Evolutionary conservation across 1,284 basidiomycete genomes (phyloP), one percentile per base, ranked within the genome.

Genomic region (Apiotrichum siamense): DNA sequence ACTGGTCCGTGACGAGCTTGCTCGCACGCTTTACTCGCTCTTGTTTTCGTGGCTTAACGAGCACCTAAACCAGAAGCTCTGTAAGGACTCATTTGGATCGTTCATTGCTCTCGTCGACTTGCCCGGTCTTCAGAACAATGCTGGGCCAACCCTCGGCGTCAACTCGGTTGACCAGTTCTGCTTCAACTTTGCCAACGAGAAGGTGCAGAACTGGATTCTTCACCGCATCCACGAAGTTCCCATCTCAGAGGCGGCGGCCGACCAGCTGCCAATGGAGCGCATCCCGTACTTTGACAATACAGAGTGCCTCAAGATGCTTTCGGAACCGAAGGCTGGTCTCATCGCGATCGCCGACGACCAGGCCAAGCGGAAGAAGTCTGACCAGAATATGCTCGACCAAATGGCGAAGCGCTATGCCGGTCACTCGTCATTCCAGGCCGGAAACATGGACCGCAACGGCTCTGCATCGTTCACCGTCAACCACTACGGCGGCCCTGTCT

Each of bases 261-360:
- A 97, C 72, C 88, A 86, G n/a, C 83, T 97, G 62, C 79, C 83
- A 5, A 75, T 91, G 0, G 58, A 65, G 9, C 58, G 65, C 26
- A 51, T 70, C 29, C 81, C 86, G 0, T 93, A 87, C 77, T 92
- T 91, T 69, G 90, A 96, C 76, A 97, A 97, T 71, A 74, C 86
- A 15, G 92, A 97, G 69, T 90, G 88, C 60, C 73, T 97, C 29
- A 83, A 88, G 12, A 78, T 99, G 41, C 76, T 98, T 38, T 86
- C 90, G 64, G 86, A 91, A 69, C 80, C 81, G 59, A 92, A 90
- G 3, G 89, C 90, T 15, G 94, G 96, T 4, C 79, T 98, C 27
- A 84, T 97, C 47, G 89, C 94, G 67, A 97, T 97, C 72, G 90
- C 97, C 84, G 93, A 97, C 68, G 94, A 98, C 67, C 91, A 97